Evolutionary conservation across 306 rosid genomes (phyloP).

Genomic region (Spatholobus suberectus): DNA sequence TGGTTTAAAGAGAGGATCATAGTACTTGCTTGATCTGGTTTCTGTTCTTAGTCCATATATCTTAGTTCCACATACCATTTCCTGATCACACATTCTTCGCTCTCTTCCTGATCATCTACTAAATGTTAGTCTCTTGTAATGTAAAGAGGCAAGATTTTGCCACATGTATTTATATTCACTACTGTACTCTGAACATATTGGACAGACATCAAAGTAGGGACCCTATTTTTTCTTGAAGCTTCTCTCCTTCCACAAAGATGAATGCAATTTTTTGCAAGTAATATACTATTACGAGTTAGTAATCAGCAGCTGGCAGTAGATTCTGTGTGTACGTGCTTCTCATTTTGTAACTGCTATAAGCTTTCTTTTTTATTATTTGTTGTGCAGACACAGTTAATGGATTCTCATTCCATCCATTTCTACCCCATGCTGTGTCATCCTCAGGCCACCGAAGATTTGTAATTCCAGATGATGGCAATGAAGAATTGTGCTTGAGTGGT

Average conservation of each 20-base stretch:
- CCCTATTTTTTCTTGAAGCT: neutral
- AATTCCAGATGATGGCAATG: constrained; percentile 66
- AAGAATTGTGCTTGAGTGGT: constrained; percentile 72
- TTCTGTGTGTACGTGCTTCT: constrained; percentile 4
- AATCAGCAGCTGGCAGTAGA: constrained; percentile 26
- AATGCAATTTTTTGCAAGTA: neutral
- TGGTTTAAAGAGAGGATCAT: constrained; percentile 14
- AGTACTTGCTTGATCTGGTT: neutral
- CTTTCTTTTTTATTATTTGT: constrained; percentile 33
- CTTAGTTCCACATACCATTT: constrained; percentile 24
- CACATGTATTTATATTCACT: neutral
- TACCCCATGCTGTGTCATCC: constrained; percentile 81
- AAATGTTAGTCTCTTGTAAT: neutral
- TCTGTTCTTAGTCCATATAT: constrained; percentile 4
- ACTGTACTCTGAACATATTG: neutral
- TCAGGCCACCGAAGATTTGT: constrained; percentile 93
- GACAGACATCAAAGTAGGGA: neutral
- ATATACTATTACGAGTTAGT: neutral
- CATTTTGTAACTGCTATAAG: constrained; percentile 19
- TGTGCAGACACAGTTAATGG: constrained; percentile 84
- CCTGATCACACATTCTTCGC: neutral
- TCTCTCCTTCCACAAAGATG: neutral
- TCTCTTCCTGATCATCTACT: constrained; percentile 10
- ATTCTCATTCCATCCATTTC: constrained; percentile 91
- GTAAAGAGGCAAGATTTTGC: constrained; percentile 7